phyloP scores from a whole-genome alignment of 768 basidiomycete species.

The Tulasnella sp. region DNA sequence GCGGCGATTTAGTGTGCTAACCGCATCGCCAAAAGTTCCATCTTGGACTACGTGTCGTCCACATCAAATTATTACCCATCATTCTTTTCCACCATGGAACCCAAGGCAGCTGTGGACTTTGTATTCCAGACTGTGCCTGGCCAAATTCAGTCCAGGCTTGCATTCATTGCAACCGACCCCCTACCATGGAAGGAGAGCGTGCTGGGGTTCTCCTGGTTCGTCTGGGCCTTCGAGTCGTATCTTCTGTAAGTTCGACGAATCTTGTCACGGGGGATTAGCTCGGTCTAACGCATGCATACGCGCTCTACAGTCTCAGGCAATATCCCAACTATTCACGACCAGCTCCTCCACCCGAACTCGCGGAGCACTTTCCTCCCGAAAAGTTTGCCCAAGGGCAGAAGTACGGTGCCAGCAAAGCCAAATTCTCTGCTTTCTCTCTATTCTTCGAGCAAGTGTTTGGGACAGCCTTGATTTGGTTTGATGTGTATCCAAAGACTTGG shows the following conservation, averaged over 20 bases:
- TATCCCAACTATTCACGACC: slow-evolving; percentile 72
- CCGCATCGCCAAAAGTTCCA: too few relatives aligned
- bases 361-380: slow-evolving; percentile 49
- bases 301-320: slow-evolving; percentile 55
- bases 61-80: too few relatives aligned
- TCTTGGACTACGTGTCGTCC: too few relatives aligned
- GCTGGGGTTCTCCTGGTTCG: slow-evolving; percentile 61
- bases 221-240: slow-evolving; percentile 78
- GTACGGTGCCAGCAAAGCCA: slow-evolving; percentile 85
- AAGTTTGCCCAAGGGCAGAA: slow-evolving; percentile 81
- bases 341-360: slow-evolving; percentile 57
- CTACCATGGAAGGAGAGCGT: slow-evolving; percentile 77
- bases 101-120: too few relatives aligned
- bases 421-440: slow-evolving; percentile 61
- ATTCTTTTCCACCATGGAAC: too few relatives aligned
- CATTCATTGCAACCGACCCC: slow-evolving; percentile 58
- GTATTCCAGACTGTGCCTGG: slow-evolving; percentile 25
- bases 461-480: slow-evolving; percentile 56
- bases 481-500: slow-evolving; percentile 81
- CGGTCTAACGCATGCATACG: neutral
- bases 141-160: slow-evolving; percentile 50
- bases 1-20: too few relatives aligned
- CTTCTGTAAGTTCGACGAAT: slow-evolving; percentile 49
- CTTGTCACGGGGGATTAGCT: neutral
- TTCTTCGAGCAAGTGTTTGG: slow-evolving; percentile 63